A percentile compares a stretch with the other conserved stretches of the same genome.
These are phyloP conservation scores for Phaeotremella fagi DNA, from an alignment of 768 basidiomycete genomes.

Conservation along the genomic window DNA sequence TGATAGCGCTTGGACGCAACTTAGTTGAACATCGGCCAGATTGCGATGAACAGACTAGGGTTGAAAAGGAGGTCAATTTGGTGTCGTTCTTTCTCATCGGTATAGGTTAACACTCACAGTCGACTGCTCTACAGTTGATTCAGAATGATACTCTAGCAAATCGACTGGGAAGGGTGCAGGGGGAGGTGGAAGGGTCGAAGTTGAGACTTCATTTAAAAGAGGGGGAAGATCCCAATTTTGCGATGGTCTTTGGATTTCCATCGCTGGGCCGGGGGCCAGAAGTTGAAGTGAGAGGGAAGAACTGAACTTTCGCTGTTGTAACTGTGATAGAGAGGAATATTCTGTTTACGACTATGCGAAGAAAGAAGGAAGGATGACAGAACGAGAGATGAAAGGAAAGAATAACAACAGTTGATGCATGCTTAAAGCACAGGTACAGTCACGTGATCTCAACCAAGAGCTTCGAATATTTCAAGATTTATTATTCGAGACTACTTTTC, in stretches of 20 bases:
- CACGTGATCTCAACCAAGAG: no score
- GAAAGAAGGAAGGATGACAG: no score
- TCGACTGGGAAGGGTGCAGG: constrained; percentile 32
- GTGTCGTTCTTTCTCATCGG: no score
- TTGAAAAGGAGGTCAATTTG: neutral
- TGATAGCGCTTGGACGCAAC: constrained; percentile 20
- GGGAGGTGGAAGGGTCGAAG: constrained; percentile 20
- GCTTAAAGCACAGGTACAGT: no score
- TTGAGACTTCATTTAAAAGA: neutral
- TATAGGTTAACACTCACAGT: no score
- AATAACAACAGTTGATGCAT: no score
- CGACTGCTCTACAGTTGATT: neutral
- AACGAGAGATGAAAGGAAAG: no score
- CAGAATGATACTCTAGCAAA: neutral
- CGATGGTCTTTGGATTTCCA: neutral
- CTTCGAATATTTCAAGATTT: no score
- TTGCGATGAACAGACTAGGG: neutral
- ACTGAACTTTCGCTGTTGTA: no score
- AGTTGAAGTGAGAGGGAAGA: neutral
- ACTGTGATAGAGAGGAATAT: no score
- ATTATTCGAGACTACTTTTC: no score
- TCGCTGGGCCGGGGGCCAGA: neutral
- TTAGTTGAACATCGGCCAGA: constrained; percentile 17
- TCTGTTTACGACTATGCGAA: no score
- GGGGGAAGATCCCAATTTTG: neutral